Conservation (phyloP, 768 basidiomycete genomes). For the Pulveroboletus sp. region DNA sequence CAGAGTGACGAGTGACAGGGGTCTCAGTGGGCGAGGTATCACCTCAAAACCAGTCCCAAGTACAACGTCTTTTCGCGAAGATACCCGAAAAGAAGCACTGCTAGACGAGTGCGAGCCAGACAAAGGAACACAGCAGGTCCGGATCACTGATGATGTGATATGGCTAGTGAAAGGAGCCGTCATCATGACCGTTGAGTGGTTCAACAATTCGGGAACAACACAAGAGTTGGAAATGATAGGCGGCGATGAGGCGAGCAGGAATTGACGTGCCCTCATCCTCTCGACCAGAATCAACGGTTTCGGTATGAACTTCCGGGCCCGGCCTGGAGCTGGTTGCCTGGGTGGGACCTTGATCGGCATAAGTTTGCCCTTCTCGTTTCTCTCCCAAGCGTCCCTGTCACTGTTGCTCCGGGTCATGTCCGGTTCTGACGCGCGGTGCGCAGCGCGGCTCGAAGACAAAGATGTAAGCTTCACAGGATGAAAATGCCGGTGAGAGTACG, state of each 20-base stretch:
- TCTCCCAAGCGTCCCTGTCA: neutral
- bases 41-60: neutral
- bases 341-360: neutral
- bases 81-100: conserved; percentile 7
- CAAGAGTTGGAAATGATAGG: neutral
- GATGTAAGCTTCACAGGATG: neutral
- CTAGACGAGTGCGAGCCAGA: neutral
- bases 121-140: neutral
- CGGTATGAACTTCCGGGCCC: conserved; percentile 19
- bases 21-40: conserved; percentile 4
- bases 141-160: conserved; percentile 6
- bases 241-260: neutral
- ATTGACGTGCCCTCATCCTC: conserved; percentile 19
- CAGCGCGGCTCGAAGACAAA: neutral
- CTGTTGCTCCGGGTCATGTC: conserved; percentile 5
- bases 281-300: conserved; percentile 23
- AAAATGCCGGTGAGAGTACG: neutral
- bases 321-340: neutral
- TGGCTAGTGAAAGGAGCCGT: neutral
- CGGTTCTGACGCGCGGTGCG: neutral
- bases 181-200: neutral
- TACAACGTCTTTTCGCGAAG: neutral
- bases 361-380: neutral
- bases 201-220: neutral
- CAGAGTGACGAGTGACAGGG: conserved; percentile 4